Percentiles rank a stretch among this genome's conserved stretches.
These are phyloP conservation scores for Radiomyces spectabilis DNA, from an alignment of 192 early-diverging fungal genomes.

Conservation along the genomic window DNA sequence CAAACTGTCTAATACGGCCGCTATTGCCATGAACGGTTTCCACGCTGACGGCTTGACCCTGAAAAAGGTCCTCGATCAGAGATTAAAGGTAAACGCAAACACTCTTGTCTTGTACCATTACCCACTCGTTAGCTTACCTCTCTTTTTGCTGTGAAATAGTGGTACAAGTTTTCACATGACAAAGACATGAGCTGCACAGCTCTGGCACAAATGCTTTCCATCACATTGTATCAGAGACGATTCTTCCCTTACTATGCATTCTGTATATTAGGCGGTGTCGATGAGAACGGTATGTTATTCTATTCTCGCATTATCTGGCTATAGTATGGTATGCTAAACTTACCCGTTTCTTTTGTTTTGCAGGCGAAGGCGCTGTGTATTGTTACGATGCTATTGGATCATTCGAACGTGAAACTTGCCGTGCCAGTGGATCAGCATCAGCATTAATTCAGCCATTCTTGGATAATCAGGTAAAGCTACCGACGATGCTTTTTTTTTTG, in stretches of 20 bases:
- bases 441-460: slow-evolving; percentile 94
- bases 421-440: slow-evolving; percentile 78
- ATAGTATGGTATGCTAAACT: background rate
- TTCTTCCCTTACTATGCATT: slow-evolving; percentile 97
- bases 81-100: slow-evolving; percentile 82
- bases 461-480: slow-evolving; percentile 84
- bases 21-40: slow-evolving; percentile 82
- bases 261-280: slow-evolving; percentile 85
- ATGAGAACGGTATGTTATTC: slow-evolving; percentile 75
- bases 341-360: slow-evolving; percentile 1
- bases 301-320: too few species aligned
- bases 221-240: slow-evolving; percentile 83
- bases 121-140: too few species aligned
- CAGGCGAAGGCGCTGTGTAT: slow-evolving; percentile 84
- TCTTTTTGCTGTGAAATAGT: slow-evolving; percentile 36
- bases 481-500: too few species aligned
- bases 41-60: slow-evolving; percentile 84
- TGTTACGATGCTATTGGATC: slow-evolving; percentile 92
- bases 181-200: slow-evolving; percentile 80
- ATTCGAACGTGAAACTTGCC: slow-evolving; percentile 69
- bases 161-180: slow-evolving; percentile 88
- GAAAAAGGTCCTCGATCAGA: slow-evolving; percentile 74
- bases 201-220: slow-evolving; percentile 90
- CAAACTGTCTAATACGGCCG: slow-evolving; percentile 76
- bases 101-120: too few species aligned